Conservation (phyloP, 2,329 filamentous ascomycete genomes). For the Fusarium sp. region DNA sequence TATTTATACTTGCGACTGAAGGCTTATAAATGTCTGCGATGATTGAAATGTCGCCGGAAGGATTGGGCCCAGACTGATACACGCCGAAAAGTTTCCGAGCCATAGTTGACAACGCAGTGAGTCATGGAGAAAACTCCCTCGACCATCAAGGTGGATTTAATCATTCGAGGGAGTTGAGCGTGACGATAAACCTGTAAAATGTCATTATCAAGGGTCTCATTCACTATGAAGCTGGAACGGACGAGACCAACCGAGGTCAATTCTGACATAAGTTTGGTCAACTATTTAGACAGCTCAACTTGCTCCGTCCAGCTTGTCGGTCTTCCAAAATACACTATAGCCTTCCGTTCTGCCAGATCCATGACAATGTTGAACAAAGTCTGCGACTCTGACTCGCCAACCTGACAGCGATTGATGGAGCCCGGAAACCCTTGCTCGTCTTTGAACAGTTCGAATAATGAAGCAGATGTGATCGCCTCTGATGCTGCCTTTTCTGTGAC, state of each 20-base stretch:
- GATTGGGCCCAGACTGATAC: background rate
- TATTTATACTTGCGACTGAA: background rate
- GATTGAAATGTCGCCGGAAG: background rate
- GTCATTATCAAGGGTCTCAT: background rate
- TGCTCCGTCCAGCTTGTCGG: slow-evolving; percentile 23
- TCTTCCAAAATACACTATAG: slow-evolving; percentile 16
- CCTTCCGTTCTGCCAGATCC: slow-evolving; percentile 13
- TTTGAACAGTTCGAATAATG: slow-evolving; percentile 33
- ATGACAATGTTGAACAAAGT: slow-evolving; percentile 40
- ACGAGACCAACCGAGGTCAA: too few relatives aligned
- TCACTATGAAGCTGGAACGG: too few relatives aligned
- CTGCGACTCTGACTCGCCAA: background rate
- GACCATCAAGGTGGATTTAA: background rate
- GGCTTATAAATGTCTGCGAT: background rate
- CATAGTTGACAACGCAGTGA: background rate
- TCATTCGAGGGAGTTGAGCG: background rate
- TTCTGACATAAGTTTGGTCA: background rate
- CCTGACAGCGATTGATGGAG: slow-evolving; percentile 27
- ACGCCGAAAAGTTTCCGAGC: background rate
- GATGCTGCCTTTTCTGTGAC: background rate
- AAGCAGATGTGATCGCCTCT: background rate
- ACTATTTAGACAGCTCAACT: slow-evolving; percentile 7
- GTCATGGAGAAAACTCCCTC: background rate
- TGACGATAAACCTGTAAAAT: too few relatives aligned
- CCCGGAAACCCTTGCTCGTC: slow-evolving; percentile 34